Conservation (phyloP, 495 filamentous ascomycete species). For the Aspergillus affinis region DNA sequence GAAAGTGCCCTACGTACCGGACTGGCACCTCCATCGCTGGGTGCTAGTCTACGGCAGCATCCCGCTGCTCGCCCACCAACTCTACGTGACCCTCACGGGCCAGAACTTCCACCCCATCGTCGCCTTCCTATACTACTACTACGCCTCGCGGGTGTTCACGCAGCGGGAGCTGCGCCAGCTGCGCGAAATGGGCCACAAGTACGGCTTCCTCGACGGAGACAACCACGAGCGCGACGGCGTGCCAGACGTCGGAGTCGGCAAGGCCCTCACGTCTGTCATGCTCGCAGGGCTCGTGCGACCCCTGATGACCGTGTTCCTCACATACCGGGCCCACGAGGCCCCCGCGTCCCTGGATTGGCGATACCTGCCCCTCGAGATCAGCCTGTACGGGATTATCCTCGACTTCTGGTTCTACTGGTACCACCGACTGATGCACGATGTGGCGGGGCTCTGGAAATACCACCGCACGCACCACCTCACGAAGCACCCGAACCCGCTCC, state of each 20-base stretch:
- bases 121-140: constrained; percentile 26
- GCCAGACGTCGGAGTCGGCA: constrained; percentile 33
- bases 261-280: constrained; percentile 28
- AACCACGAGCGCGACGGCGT: constrained; percentile 39
- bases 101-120: constrained; percentile 11
- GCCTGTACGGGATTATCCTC: constrained; percentile 36
- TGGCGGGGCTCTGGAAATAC: constrained; percentile 34
- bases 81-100: constrained; percentile 20
- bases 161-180: constrained; percentile 21
- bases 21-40: constrained; percentile 23
- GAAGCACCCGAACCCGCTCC: constrained; percentile 38
- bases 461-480: constrained; percentile 43
- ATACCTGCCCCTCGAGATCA: constrained; percentile 30
- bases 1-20: constrained; percentile 27
- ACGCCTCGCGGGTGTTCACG: constrained; percentile 13
- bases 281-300: constrained; percentile 31
- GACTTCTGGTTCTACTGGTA: constrained; percentile 46
- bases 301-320: constrained; percentile 32
- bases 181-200: constrained; percentile 24
- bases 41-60: constrained; percentile 24
- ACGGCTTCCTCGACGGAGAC: constrained; percentile 41
- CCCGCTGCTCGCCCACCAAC: constrained; percentile 27
- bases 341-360: constrained; percentile 26
- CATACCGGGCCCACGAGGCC: constrained; percentile 22
- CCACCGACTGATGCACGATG: constrained; percentile 37